Evolutionary conservation across 371 early-diverging fungal genomes (phyloP), one percentile per base, ranked within the genome.

Genomic region (Haplosporangium sp.): DNA sequence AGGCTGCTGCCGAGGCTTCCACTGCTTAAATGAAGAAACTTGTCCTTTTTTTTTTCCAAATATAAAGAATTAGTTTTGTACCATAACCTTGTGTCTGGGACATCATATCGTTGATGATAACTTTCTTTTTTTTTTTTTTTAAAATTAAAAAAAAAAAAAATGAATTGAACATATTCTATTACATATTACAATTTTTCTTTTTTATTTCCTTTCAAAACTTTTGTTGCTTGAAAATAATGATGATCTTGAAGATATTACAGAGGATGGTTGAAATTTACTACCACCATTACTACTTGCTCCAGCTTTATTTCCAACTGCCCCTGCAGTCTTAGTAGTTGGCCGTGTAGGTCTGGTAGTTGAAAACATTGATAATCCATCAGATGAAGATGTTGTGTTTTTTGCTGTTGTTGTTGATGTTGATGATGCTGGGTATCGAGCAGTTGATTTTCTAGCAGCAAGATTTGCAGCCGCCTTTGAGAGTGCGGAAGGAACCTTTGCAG

Each of bases 1-100:
- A 76, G 71, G 13, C 76, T 58, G 58, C 59, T 57, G 64, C 62
- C 53, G 59, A 74, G 60, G 65, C 75, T 55, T 20, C 35, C 56
- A 65, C 74, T 47, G 61, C 69, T 47, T 74, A 63, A 67, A 59
- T 60, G 35, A 55, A 57, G 35, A 65, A 34, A 42, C 13, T 17
- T 58, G 5, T 7, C 35, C 9, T 39, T 55, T 61, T 50, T 11
- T 50, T 50, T 50, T 42, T 13, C 11, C 9, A 6, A 48, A 50
- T 10, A 45, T 45, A 50, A 48, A n/a, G 48, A 48, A 50, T n/a
- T 7, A 6, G 11, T 50, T 50, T 50, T 50, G n/a, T 45, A 45
- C 50, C n/a, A 50, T 50, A n/a, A n/a, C n/a, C 50, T 50, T 50
- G 50, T 50, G 50, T 7, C 19, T n/a, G n/a, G 50, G 50, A 15